These are phyloP conservation scores for Pezicula carpinea DNA, from an alignment of 2,329 filamentous ascomycete species.

Conservation along the genomic window DNA sequence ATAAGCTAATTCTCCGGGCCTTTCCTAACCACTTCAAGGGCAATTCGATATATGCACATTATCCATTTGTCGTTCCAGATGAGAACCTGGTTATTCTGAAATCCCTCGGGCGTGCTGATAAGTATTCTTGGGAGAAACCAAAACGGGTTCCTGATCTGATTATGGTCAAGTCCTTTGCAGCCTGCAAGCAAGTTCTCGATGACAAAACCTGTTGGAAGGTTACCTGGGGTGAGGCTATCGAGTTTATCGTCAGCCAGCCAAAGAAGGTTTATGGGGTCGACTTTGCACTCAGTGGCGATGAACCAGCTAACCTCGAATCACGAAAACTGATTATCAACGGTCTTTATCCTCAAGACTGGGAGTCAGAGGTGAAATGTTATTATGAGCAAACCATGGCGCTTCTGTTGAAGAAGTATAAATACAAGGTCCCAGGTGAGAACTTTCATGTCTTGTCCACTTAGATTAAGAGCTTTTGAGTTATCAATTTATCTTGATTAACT, in stretches of 20 bases:
- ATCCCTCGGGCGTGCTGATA: conserved; percentile 58
- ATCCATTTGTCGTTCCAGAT: conserved; percentile 55
- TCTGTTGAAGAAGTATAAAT: conserved; percentile 61
- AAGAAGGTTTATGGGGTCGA: conserved; percentile 44
- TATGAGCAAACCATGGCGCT: conserved; percentile 58
- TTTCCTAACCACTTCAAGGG: conserved; percentile 76
- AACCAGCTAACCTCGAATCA: conserved; percentile 42
- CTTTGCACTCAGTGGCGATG: conserved; percentile 53
- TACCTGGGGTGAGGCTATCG: conserved; percentile 59
- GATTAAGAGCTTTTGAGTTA: no score
- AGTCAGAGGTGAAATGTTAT: conserved; percentile 58
- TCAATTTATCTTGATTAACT: no score
- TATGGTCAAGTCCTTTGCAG: conserved; percentile 56
- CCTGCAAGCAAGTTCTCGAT: conserved; percentile 56
- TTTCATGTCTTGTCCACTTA: no score
- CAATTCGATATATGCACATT: conserved; percentile 69
- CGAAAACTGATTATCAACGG: conserved; percentile 50
- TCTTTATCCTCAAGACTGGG: conserved; percentile 59
- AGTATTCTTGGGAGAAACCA: conserved; percentile 68
- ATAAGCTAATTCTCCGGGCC: conserved; percentile 75
- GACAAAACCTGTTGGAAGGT: conserved; percentile 56
- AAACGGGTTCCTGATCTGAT: conserved; percentile 43
- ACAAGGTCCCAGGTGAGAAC: conserved; percentile 43
- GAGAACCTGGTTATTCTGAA: conserved; percentile 71
- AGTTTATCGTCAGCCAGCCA: conserved; percentile 56